Percentiles rank a stretch among this genome's conserved stretches.
Evolutionary conservation across 23 red algal genomes (phyloP).

Genomic region (Cyanidium caldarium): DNA sequence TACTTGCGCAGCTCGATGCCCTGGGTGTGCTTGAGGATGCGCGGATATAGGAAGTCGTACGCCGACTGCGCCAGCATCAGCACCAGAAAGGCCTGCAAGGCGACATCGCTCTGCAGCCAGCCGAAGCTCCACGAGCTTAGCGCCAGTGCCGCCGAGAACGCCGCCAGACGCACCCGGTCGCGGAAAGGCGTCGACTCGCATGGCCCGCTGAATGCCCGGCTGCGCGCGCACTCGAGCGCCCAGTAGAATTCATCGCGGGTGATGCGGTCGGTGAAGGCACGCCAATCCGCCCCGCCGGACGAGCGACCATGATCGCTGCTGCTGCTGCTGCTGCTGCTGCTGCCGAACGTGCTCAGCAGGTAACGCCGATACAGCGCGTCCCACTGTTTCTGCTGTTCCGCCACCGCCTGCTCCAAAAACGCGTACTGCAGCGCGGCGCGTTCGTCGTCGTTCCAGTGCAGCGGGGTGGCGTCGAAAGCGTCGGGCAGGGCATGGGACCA

Average conservation of each 20-base stretch:
- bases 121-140: not conserved
- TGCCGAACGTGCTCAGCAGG: not conserved
- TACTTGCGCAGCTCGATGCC: conserved; percentile 28
- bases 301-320: too few species aligned
- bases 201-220: conserved; percentile 44
- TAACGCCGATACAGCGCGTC: conserved; percentile 15
- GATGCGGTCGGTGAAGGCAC: conserved; percentile 2
- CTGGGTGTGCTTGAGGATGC: conserved; percentile 23
- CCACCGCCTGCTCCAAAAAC: conserved; percentile 5
- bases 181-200: conserved; percentile 55
- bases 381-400: conserved; percentile 19
- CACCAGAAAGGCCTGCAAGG: conserved; percentile 17
- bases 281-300: not conserved
- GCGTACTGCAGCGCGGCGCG: conserved; percentile 24
- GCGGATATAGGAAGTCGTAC: conserved; percentile 53
- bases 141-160: conserved; percentile 13
- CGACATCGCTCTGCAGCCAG: not conserved
- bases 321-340: too few species aligned
- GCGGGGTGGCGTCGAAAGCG: conserved; percentile 1
- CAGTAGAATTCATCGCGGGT: conserved; percentile 39
- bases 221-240: conserved; percentile 44
- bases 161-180: conserved; percentile 26
- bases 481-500: not conserved
- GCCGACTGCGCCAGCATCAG: conserved; percentile 26
- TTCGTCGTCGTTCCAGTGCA: conserved; percentile 37